Base-by-base conservation (phyloP, 1,139 yeast species). In the Blastobotrys buckinghamii region DNA sequence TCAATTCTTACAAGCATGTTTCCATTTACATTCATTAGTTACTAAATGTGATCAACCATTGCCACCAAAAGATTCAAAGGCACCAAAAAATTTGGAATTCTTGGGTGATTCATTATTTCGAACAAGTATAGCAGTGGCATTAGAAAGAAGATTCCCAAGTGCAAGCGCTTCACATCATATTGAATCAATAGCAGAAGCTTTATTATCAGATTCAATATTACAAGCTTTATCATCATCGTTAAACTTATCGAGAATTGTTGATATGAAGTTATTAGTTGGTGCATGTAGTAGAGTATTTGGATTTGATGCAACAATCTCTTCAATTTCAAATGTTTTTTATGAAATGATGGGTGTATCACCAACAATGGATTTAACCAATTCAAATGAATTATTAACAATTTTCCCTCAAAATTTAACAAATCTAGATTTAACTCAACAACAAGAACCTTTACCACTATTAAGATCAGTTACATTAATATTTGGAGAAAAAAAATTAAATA, bases 231-330 rank as follows among this genome's bases (percentile, higher is more conserved):
- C 71, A 39, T 57, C 59, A 16, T 52, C 60, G 13, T 59, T 66
- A 17, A 58, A 66, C 13, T 58, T 74, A 20, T 69, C 65, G 47
- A 79, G 79, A 48, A 76, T 74, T 40, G 66, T 74, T 4, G 79
- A 80, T 0, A 69, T 86, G 42, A 75, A 76, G 56, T 75, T 82
- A 27, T 63, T 84, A 22, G 60, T 86, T 26, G 95, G 95, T 1
- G 80, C 82, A 15, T 77, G 89, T 54, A 76, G 83, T 35, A 82
- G 81, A 57, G 95, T 85, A 64, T 86, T 82, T 68, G 95, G 95
- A 1, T 84, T 86, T 61, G 89, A 86, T 59, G 65, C 75, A 1
- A 73, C 82, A 22, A 67, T 84, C 55, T 72, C 74, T 51, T 82
- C 84, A 2, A 62, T 86, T 34, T 77, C 86, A 54, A 89, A 84